Evolutionary conservation across 805 yeast species (phyloP), one percentile per base, ranked within the genome.

Genomic region (Barnettozyma botsteinii): DNA sequence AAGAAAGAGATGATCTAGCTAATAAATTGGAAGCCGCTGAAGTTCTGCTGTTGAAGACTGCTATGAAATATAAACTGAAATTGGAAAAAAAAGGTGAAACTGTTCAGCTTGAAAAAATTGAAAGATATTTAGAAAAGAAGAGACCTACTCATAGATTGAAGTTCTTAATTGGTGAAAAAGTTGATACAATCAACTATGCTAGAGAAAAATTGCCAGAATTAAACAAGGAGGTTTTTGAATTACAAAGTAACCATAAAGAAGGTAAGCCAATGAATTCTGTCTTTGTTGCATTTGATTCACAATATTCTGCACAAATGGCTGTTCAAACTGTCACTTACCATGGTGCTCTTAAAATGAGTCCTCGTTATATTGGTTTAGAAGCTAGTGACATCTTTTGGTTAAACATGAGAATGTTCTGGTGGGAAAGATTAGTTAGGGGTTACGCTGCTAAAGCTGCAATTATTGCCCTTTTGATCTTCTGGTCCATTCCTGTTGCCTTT

Each of bases 401-500:
- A 37, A 84, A 84, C 58, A 66, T 83, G 76, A 70, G 93, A 56
- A 59, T 84, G 61, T 77, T 77, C 51, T 84, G 93, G 89, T 81
- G 86, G 83, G 94, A 84, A 60, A 64, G 79, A 52, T 57, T 81
- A 15, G 64, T 67, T 11, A 70, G 91, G 64, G 58, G 64, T 25
- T 58, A 70, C 21, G 68, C 69, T 39, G 77, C 89, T 0, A 41
- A 64, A 26, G 66, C 75, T 13, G 77, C 76, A 2, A 73, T 82
- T 40, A 51, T 63, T 18, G 84, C 79, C 1, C 52, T 81, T 32
- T 67, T 81, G 38, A 55, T 78, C 23, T 64, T 79, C 50, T 84
- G 94, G 94, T 72, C 89, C 41, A 62, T 82, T 48, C 91, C 91
- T 12, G 87, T 81, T 30, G 81, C 89, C 3, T 78, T 83, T 57